phyloP scores from a whole-genome alignment of 768 basidiomycete species.

The Tulasnella sp. region DNA sequence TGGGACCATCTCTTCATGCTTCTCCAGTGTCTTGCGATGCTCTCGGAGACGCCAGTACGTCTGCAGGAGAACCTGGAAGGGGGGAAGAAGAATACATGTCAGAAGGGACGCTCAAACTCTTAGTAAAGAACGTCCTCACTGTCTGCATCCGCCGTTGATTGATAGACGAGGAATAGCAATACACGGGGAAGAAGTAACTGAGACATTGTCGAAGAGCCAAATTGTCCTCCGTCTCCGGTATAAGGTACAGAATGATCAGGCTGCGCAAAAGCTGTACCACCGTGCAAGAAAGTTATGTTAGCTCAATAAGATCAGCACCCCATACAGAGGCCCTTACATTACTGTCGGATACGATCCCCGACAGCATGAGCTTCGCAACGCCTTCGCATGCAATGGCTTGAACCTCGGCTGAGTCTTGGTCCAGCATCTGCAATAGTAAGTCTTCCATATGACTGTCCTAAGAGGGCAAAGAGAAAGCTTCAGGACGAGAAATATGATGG shows the following conservation, averaged over 20 bases:
- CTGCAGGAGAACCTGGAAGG: constrained; percentile 31
- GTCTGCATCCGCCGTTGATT: constrained; percentile 68
- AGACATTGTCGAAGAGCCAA: constrained; percentile 78
- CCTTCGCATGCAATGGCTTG: constrained; percentile 69
- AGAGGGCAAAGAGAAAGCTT: constrained; percentile 1
- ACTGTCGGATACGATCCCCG: constrained; percentile 64
- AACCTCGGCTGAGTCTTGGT: constrained; percentile 49
- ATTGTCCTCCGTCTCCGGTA: constrained; percentile 70
- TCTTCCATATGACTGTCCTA: constrained; percentile 54
- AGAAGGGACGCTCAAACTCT: too few relatives aligned
- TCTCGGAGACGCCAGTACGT: constrained; percentile 29
- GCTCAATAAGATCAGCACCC: too few relatives aligned
- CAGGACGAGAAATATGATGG: constrained; percentile 1
- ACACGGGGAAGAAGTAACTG: constrained; percentile 76
- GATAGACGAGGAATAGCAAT: constrained; percentile 63
- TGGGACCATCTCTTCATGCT: constrained; percentile 26
- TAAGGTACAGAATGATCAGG: constrained; percentile 56
- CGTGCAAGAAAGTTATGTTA: too few relatives aligned
- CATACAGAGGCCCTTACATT: constrained; percentile 37
- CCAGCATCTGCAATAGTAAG: constrained; percentile 45
- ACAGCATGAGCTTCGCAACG: constrained; percentile 73
- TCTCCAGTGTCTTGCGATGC: constrained; percentile 28
- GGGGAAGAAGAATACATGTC: constrained; percentile 19
- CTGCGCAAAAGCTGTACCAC: constrained; percentile 37
- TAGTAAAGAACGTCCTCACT: constrained; percentile 32